These are phyloP conservation scores for Paxillus rubicundulus DNA, from an alignment of 768 basidiomycete genomes.

Conservation along the genomic window DNA sequence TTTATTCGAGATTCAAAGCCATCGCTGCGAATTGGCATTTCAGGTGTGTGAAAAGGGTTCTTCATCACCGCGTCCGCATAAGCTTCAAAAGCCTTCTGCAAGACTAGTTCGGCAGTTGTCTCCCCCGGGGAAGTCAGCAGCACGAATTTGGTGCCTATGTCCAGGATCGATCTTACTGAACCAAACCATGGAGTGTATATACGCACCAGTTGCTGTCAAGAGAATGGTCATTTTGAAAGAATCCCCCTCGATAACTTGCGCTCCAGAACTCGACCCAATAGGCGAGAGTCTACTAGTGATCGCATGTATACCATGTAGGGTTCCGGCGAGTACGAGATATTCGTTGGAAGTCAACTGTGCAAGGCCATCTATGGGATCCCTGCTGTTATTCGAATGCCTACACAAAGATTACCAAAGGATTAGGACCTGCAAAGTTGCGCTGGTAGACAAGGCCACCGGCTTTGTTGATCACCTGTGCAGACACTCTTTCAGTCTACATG, in stretches of 20 bases:
- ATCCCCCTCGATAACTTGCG: constrained; percentile 94
- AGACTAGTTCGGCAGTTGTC: constrained; percentile 60
- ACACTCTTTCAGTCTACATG: constrained; percentile 1
- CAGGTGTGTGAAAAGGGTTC: constrained; percentile 98
- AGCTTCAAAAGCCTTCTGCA: constrained; percentile 88
- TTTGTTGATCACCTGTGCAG: constrained; percentile 87
- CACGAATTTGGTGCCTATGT: constrained; percentile 90
- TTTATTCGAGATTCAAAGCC: constrained; percentile 77
- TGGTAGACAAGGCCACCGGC: constrained; percentile 96
- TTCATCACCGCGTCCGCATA: constrained; percentile 98
- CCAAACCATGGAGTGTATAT: background rate
- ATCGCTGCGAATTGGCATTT: constrained; percentile 96
- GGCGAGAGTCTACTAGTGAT: constrained; percentile 92
- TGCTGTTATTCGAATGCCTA: background rate
- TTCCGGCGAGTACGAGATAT: constrained; percentile 93
- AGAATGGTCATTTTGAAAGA: constrained; percentile 92
- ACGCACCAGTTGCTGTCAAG: constrained; percentile 82
- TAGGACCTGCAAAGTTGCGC: constrained; percentile 81
- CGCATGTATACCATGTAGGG: constrained; percentile 97
- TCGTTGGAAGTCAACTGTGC: constrained; percentile 90
- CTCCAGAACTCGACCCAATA: constrained; percentile 76
- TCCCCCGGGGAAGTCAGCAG: constrained; percentile 82
- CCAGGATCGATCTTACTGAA: background rate
- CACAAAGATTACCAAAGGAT: background rate
- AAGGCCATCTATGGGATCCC: constrained; percentile 68